These are phyloP conservation scores for Balamuthia mandrillaris DNA, from an alignment of 208 protist genomes.

Conservation along the genomic window DNA sequence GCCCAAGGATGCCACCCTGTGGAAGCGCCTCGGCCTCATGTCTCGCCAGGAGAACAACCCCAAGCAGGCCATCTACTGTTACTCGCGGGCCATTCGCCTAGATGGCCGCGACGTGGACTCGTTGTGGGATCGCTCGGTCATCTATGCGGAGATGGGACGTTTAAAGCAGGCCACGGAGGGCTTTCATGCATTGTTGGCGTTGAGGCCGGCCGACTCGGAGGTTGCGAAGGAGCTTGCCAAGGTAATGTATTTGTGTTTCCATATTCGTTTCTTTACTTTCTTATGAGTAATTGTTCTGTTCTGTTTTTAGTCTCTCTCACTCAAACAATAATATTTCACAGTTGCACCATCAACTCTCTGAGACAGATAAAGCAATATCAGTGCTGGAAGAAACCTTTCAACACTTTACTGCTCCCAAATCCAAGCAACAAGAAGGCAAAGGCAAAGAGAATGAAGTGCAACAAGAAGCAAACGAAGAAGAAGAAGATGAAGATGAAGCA, in stretches of 20 bases:
- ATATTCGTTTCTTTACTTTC: no score
- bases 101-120: constrained; percentile 33
- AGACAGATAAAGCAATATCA: constrained; percentile 16
- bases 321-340: background rate
- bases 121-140: constrained; percentile 34
- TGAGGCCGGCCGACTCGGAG: background rate
- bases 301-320: no score
- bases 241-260: no score
- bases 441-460: constrained; percentile 21
- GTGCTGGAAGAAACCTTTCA: constrained; percentile 5
- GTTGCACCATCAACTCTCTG: background rate
- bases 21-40: constrained; percentile 32
- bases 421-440: no score
- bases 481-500: no score
- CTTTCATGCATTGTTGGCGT: background rate
- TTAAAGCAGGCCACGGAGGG: background rate
- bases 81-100: constrained; percentile 3
- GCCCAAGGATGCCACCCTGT: constrained; percentile 35
- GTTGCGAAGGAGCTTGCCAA: constrained; percentile 33
- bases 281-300: no score
- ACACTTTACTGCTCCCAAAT: no score
- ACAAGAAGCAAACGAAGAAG: no score
- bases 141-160: background rate
- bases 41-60: constrained; percentile 16
- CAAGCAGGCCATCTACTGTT: constrained; percentile 49